These are phyloP conservation scores for Pistacia vera DNA, from an alignment of 345 rosid genomes.

Conservation along the genomic window DNA sequence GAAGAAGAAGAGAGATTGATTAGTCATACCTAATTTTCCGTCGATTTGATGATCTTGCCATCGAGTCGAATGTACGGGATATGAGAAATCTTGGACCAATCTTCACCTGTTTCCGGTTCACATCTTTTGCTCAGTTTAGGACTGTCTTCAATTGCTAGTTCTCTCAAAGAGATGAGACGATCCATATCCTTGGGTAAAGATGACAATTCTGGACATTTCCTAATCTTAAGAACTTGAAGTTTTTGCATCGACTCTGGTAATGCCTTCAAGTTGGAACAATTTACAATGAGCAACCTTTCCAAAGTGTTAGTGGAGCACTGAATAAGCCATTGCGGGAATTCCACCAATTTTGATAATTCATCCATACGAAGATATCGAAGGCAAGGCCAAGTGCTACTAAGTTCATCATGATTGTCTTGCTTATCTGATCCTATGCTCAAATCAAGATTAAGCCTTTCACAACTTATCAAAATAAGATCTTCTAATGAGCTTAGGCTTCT, in stretches of 20 bases:
- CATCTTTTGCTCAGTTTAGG: slow-evolving; percentile 16
- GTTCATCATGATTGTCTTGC: neutral
- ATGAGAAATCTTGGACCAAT: slow-evolving; percentile 36
- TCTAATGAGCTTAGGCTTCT: slow-evolving; percentile 19
- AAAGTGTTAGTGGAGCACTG: neutral
- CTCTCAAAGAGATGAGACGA: slow-evolving; percentile 10
- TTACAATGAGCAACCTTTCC: too few relatives aligned
- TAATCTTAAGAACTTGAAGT: too few relatives aligned
- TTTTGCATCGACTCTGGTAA: too few relatives aligned
- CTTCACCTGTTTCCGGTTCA: slow-evolving; percentile 19
- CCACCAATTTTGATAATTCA: slow-evolving; percentile 17
- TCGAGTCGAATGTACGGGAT: slow-evolving; percentile 21
- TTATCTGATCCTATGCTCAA: neutral
- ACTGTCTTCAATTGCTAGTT: slow-evolving; percentile 17
- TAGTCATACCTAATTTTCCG: neutral
- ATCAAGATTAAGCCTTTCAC: slow-evolving; percentile 23
- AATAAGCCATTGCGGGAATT: slow-evolving; percentile 34
- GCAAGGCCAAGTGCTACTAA: neutral
- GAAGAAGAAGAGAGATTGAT: too few relatives aligned
- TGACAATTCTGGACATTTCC: neutral
- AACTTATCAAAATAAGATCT: slow-evolving; percentile 20
- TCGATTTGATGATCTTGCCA: slow-evolving; percentile 18
- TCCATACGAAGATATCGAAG: slow-evolving; percentile 16
- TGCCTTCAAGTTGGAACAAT: too few relatives aligned
- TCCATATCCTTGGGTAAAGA: slow-evolving; percentile 21